Percentiles rank a stretch among this genome's conserved stretches.
These are phyloP conservation scores for Aureobasidium zeae DNA, from an alignment of 2,329 filamentous ascomycete genomes.

Conservation along the genomic window DNA sequence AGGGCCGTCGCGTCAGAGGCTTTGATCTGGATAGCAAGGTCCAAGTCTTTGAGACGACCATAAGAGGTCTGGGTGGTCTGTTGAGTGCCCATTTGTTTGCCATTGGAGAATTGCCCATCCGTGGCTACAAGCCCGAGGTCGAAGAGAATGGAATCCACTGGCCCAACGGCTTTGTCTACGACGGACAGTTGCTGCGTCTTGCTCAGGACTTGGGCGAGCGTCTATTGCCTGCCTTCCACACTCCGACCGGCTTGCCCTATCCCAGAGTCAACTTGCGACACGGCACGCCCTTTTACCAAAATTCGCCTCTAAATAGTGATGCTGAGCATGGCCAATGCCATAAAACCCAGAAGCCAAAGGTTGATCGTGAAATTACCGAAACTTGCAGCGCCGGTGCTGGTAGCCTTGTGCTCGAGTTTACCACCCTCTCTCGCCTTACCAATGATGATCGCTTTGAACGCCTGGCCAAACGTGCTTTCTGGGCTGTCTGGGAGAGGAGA, in stretches of 20 bases:
- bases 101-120: slow-evolving; percentile 78
- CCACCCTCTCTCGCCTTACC: slow-evolving; percentile 77
- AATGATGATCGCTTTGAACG: slow-evolving; percentile 83
- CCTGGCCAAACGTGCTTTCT: slow-evolving; percentile 84
- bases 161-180: slow-evolving; percentile 65
- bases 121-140: slow-evolving; percentile 56
- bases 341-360: slow-evolving; percentile 33
- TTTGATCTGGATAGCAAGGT: slow-evolving; percentile 98
- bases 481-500: slow-evolving; percentile 87
- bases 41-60: slow-evolving; percentile 96
- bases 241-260: slow-evolving; percentile 83
- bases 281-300: slow-evolving; percentile 85
- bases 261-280: slow-evolving; percentile 84
- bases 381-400: slow-evolving; percentile 96
- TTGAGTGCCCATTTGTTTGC: slow-evolving; percentile 92
- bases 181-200: slow-evolving; percentile 83
- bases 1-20: slow-evolving; percentile 63
- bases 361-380: slow-evolving; percentile 69
- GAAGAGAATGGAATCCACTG: slow-evolving; percentile 49
- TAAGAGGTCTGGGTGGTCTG: slow-evolving; percentile 81
- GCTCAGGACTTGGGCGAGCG: slow-evolving; percentile 77
- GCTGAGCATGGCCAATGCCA: slow-evolving; percentile 40
- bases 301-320: slow-evolving; percentile 65
- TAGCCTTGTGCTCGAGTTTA: slow-evolving; percentile 87
- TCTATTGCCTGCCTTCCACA: slow-evolving; percentile 85